These are phyloP conservation scores for Cucumis cinereus DNA, from an alignment of 306 rosid species.

Conservation along the genomic window DNA sequence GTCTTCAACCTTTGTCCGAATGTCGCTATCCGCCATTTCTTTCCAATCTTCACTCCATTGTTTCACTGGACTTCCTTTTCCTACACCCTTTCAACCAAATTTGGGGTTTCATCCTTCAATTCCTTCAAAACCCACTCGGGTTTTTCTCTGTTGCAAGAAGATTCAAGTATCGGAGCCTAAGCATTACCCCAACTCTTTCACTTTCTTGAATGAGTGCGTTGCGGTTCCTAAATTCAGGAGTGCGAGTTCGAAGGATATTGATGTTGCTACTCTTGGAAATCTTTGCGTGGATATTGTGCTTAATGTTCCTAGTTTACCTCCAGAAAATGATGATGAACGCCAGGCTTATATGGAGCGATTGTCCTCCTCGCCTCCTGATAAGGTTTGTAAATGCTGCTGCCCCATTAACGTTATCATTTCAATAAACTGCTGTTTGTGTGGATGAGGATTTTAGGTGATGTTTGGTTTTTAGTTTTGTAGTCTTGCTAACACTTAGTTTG, in stretches of 20 bases:
- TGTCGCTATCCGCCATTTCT: slow-evolving; percentile 42
- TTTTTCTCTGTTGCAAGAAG: slow-evolving; percentile 27
- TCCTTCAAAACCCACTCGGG: background rate
- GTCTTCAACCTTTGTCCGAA: slow-evolving; percentile 21
- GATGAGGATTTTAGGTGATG: background rate
- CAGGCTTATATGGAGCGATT: slow-evolving; percentile 62
- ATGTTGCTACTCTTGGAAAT: slow-evolving; percentile 75
- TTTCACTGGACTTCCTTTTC: slow-evolving; percentile 22
- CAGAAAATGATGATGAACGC: slow-evolving; percentile 38
- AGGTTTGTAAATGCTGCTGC: slow-evolving; percentile 25
- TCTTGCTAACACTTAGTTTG: background rate
- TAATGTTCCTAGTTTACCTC: slow-evolving; percentile 69
- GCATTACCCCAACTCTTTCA: background rate
- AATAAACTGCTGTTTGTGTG: background rate
- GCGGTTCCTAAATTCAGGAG: slow-evolving; percentile 19
- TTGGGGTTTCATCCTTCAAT: slow-evolving; percentile 10
- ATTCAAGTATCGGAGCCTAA: slow-evolving; percentile 23
- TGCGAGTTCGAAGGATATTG: slow-evolving; percentile 32
- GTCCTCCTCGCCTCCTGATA: slow-evolving; percentile 66
- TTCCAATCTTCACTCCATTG: slow-evolving; percentile 22
- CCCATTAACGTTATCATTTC: background rate
- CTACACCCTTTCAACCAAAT: slow-evolving; percentile 5
- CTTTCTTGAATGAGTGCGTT: slow-evolving; percentile 12
- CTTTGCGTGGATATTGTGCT: slow-evolving; percentile 91
- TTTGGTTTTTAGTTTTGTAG: background rate